These are phyloP conservation scores for Myriosclerotinia scirpicola DNA, from an alignment of 2,329 filamentous ascomycete genomes.

Conservation along the genomic window DNA sequence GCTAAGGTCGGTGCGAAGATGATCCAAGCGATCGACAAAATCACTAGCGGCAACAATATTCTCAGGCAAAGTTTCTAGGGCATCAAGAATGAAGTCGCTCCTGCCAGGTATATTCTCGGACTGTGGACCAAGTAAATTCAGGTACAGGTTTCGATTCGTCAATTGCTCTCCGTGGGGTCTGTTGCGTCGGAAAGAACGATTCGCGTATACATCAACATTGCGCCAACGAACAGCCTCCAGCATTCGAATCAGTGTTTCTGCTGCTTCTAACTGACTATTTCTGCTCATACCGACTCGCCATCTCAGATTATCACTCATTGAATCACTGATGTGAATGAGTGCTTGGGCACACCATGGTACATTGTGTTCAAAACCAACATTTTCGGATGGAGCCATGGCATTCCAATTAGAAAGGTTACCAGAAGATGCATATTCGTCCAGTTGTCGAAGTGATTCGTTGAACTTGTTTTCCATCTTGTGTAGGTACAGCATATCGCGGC, in stretches of 20 bases:
- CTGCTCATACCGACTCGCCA: constrained; percentile 30
- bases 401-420: constrained; percentile 30
- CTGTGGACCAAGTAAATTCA: constrained; percentile 34
- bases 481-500: constrained; percentile 34
- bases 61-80: constrained; percentile 35
- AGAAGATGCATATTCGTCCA: constrained; percentile 34
- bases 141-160: constrained; percentile 37
- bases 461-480: constrained; percentile 34
- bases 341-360: constrained; percentile 35
- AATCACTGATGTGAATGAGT: constrained; percentile 34
- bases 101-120: constrained; percentile 28
- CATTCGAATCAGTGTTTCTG: constrained; percentile 33
- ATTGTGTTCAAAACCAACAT: constrained; percentile 28
- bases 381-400: constrained; percentile 10
- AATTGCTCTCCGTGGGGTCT: constrained; percentile 32
- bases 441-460: constrained; percentile 25
- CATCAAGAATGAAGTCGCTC: constrained; percentile 35
- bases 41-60: constrained; percentile 33
- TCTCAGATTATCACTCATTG: constrained; percentile 30
- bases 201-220: constrained; percentile 34
- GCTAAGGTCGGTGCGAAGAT: constrained; percentile 3
- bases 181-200: constrained; percentile 28
- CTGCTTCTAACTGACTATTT: constrained; percentile 31
- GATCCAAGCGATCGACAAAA: constrained; percentile 26
- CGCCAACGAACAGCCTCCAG: constrained; percentile 34